A percentile compares a stretch with the other conserved stretches of the same genome.
Evolutionary conservation across 1,139 yeast species (phyloP).

Genomic region (Candida neerlandica): DNA sequence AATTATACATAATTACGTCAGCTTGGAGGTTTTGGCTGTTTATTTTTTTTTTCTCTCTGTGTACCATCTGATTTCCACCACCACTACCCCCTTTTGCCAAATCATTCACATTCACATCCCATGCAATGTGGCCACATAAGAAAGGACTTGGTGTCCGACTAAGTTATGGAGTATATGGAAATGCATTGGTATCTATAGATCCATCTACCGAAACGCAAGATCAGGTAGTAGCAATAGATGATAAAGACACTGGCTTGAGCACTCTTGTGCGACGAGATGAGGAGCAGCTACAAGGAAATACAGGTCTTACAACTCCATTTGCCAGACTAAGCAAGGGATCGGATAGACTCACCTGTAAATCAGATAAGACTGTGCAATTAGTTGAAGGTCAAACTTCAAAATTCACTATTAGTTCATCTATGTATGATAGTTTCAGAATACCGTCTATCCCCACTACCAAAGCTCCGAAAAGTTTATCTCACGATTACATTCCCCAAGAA

Average conservation of each 20-base stretch:
- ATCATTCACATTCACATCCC: neutral
- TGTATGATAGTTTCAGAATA: slow-evolving; percentile 16
- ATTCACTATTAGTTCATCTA: slow-evolving; percentile 17
- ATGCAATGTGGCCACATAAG: slow-evolving; percentile 45
- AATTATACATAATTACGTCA: too few species aligned
- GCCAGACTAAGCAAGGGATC: neutral
- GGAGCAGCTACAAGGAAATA: neutral
- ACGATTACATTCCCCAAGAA: slow-evolving; percentile 25
- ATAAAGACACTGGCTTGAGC: neutral
- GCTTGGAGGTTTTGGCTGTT: too few species aligned
- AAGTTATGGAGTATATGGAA: slow-evolving; percentile 40
- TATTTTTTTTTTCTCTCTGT: neutral
- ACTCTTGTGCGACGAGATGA: neutral
- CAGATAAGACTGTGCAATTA: slow-evolving; percentile 5
- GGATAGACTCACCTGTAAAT: neutral
- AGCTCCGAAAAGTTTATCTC: neutral
- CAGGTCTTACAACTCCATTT: neutral
- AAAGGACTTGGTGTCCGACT: slow-evolving; percentile 44
- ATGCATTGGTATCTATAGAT: slow-evolving; percentile 22
- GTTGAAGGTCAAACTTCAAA: slow-evolving; percentile 16
- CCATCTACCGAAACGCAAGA: neutral
- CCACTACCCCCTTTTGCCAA: neutral
- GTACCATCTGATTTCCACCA: neutral
- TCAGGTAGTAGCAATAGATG: neutral
- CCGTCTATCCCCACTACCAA: neutral